Conservation (phyloP, 495 filamentous ascomycete species). For the Daldinia caldariorum region DNA sequence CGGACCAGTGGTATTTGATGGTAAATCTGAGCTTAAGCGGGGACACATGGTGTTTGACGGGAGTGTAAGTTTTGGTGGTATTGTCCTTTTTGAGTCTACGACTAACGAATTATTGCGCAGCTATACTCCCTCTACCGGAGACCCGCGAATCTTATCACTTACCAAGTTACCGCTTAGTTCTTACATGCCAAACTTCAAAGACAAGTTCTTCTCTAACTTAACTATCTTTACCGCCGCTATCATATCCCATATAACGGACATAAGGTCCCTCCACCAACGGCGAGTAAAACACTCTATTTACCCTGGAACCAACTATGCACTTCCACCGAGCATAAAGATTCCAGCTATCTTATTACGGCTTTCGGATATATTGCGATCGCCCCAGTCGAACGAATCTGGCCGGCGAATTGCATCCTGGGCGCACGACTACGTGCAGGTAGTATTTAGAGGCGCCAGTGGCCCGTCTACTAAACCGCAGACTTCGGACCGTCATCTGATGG, state of each 20-base stretch:
- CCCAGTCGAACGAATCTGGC: slow-evolving; percentile 27
- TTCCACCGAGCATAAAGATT: slow-evolving; percentile 51
- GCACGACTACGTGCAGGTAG: slow-evolving; percentile 62
- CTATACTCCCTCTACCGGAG: slow-evolving; percentile 39
- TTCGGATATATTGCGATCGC: slow-evolving; percentile 53
- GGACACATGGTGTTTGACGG: slow-evolving; percentile 79
- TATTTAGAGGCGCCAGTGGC: slow-evolving; percentile 58
- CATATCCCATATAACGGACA: slow-evolving; percentile 56
- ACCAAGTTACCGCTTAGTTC: slow-evolving; percentile 52
- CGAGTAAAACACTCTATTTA: slow-evolving; percentile 45
- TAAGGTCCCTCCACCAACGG: slow-evolving; percentile 55
- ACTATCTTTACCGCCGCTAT: slow-evolving; percentile 53
- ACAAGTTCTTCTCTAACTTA: slow-evolving; percentile 53
- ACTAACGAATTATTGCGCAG: slow-evolving; percentile 19
- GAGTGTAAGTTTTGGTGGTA: slow-evolving; percentile 58
- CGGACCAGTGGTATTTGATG: slow-evolving; percentile 71
- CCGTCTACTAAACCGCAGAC: slow-evolving; percentile 14
- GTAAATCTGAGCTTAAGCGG: slow-evolving; percentile 76
- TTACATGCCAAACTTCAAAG: slow-evolving; percentile 47
- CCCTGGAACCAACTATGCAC: slow-evolving; percentile 36
- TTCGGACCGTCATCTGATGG: slow-evolving; percentile 17
- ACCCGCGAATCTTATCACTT: slow-evolving; percentile 46
- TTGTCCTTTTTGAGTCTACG: slow-evolving; percentile 6
- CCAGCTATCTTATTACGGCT: slow-evolving; percentile 57
- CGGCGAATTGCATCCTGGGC: slow-evolving; percentile 56